phyloP scores from a whole-genome alignment of 75 land plant species.

The Cryptomeria japonica region DNA sequence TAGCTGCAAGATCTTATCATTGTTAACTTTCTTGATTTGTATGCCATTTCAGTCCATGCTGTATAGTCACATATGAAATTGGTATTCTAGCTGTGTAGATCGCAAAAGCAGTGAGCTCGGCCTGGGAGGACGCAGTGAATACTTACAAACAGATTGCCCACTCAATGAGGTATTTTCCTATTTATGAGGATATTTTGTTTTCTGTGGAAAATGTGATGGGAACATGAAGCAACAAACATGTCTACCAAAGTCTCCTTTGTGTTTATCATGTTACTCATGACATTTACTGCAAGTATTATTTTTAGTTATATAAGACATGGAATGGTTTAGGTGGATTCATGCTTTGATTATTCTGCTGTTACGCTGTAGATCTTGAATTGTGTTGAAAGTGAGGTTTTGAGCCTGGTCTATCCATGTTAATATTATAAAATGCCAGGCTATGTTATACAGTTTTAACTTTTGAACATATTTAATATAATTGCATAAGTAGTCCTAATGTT shows the following conservation, averaged over 20 bases:
- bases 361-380: neutral
- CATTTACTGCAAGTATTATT: neutral
- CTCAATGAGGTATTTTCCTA: constrained; percentile 56
- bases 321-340: neutral
- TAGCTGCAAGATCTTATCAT: neutral
- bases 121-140: constrained; percentile 63
- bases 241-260: neutral
- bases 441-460: neutral
- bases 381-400: neutral
- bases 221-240: neutral
- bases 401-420: neutral
- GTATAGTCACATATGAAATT: neutral
- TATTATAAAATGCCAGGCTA: neutral
- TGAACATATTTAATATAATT: neutral
- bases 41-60: neutral
- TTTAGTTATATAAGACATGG: neutral
- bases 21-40: neutral
- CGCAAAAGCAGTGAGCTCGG: constrained; percentile 95
- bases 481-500: neutral
- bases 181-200: neutral
- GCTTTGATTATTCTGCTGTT: neutral
- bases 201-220: neutral
- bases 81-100: constrained; percentile 79
- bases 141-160: constrained; percentile 91
- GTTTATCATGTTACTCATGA: neutral